Base-by-base conservation (phyloP, 345 rosid genomes). In the Pistacia atlantica region DNA sequence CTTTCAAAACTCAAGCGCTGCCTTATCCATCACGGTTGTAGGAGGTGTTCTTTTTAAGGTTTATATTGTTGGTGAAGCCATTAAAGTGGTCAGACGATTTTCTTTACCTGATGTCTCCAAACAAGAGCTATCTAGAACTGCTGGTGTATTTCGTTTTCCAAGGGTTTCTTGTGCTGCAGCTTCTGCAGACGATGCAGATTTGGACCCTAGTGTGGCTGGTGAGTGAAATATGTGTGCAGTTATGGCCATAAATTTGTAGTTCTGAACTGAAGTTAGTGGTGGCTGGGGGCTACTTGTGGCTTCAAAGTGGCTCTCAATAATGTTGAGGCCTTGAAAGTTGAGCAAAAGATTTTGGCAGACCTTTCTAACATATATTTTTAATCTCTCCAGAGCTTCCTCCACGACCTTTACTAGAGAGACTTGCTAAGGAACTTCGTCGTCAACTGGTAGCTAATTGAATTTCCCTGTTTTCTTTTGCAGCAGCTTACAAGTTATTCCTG, bases 21-120 rank as follows among this genome's bases (percentile, higher is more conserved):
- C 14, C 22, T 60, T 76, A 11, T 42, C 11, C 63, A 69, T 76
- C 71, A 60, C 61, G 49, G 62, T 56, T 86, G 75, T 68, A 93
- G 98, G 98, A 28, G 93, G 94, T 65, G 94, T 91, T 68, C 84
- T 90, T 46, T 93, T 93, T 77, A 91, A 93, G 73, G 97, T 89
- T 55, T 93, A 90, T 82, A 84, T 93, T 75, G 97, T 93, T 56
- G 95, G 98, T 68, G 98, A 93, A 65, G 85, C 97, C 67, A 88
- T 93, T 74, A 93, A 88, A 88, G 94, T 88, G 63, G 95, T 91
- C 38, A 83, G 93, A 73, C 90, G 95, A 17, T 90, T 91, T 85
- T 93, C 98, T 71, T 86, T 93, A 79, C 97, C 98, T 52, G 88
- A 93, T 87, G 93, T 93, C 56, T 86, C 92, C 73, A 87, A 81